Base-by-base conservation (phyloP, 129 eudicot species). In the Dittrichia graveolens region DNA sequence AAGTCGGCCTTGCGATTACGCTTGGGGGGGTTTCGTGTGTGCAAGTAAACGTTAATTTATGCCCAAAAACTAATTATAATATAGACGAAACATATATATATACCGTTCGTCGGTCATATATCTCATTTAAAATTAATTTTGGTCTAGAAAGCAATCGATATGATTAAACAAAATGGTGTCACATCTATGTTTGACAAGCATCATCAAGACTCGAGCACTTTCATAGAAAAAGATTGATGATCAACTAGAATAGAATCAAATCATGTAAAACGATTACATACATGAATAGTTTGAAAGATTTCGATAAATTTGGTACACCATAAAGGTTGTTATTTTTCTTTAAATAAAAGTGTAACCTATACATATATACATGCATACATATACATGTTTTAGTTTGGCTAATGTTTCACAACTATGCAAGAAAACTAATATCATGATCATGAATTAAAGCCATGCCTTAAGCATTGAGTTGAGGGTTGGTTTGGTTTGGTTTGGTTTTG, bases 391-490 rank as follows among this genome's bases (percentile, higher is more conserved):
- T 16, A 12, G 7, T 6, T 50, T 69, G 74, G 34, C 39, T 59
- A 44, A 6, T 57, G 34, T 12, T 14, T 45, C 16, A 35, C 37
- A 14, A 49, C 39, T 40, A 40, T 5, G n/a, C 59, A 9, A 15
- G 37, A 76, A 67, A 76, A 40, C 38, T 67, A 12, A 8, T 45
- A 76, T 14, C 47, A 54, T 67, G 50, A 67, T 67, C 35, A 37
- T n/a, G n/a, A n/a, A 67, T 47, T 39, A 69, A 59, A 45, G 63
- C 35, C 62, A 67, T 68, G 62, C 48, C 54, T 43, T 47, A 48
- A 69, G 81, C 66, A 75, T 60, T 70, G 41, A 50, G 44, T 60
- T 43, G 35, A 61, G 71, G 46, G 58, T 69, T 60, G 52, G 69
- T 41, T 45, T 75, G 67, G 58, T 70, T 69, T 60, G 52, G 69